These are phyloP conservation scores for Suillus ampliporus DNA, from an alignment of 768 basidiomycete species.

Conservation along the genomic window DNA sequence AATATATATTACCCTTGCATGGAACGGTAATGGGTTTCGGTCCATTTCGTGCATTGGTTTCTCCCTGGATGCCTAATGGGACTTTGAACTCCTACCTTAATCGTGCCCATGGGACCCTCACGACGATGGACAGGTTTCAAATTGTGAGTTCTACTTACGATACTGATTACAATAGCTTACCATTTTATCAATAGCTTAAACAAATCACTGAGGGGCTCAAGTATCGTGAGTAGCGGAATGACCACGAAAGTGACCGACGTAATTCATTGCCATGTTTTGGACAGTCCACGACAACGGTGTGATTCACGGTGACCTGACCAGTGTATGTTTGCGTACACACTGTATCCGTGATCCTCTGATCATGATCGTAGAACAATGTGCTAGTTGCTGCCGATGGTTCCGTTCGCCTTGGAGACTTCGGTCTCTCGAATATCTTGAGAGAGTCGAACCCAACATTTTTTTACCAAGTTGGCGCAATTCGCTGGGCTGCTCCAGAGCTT, in stretches of 20 bases:
- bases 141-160: slow-evolving; percentile 19
- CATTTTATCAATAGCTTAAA: not conserved
- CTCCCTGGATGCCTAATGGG: slow-evolving; percentile 40
- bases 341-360: not conserved
- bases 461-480: slow-evolving; percentile 43
- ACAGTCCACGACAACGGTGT: slow-evolving; percentile 31
- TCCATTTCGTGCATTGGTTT: slow-evolving; percentile 36
- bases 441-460: slow-evolving; percentile 26
- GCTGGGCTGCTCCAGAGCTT: slow-evolving; percentile 53
- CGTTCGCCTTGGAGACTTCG: slow-evolving; percentile 43
- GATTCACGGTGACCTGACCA: slow-evolving; percentile 52
- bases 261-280: not conserved
- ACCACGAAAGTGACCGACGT: too few species aligned
- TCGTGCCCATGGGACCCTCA: slow-evolving; percentile 6
- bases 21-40: slow-evolving; percentile 37
- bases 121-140: not conserved
- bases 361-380: slow-evolving; percentile 36
- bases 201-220: slow-evolving; percentile 22
- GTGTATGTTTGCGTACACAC: slow-evolving; percentile 29
- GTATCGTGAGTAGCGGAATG: slow-evolving; percentile 15
- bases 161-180: not conserved
- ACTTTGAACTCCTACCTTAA: slow-evolving; percentile 30
- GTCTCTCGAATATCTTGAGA: slow-evolving; percentile 37
- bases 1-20: slow-evolving; percentile 32
- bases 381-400: slow-evolving; percentile 38